A percentile compares a stretch with the other conserved stretches of the same genome.
These are phyloP conservation scores for Phytophthora fragariae DNA, from an alignment of 352 stramenopile species.

Conservation along the genomic window DNA sequence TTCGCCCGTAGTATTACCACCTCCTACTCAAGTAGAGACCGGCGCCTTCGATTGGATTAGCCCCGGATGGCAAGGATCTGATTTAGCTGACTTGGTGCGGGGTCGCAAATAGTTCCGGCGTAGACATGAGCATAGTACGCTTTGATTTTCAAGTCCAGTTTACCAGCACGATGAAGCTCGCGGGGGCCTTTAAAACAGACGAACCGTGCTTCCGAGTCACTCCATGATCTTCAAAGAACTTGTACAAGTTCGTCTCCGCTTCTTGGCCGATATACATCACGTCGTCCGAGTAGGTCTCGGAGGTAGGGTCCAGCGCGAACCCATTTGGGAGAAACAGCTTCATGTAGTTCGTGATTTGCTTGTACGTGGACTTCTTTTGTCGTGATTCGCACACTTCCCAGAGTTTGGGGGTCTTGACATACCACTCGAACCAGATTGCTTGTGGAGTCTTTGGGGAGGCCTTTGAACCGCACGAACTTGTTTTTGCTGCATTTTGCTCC, in stretches of 20 bases:
- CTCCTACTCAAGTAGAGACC: too few species aligned
- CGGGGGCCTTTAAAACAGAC: slow-evolving; percentile 6
- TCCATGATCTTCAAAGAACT: slow-evolving; percentile 7
- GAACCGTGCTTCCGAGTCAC: slow-evolving; percentile 16
- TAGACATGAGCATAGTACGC: not conserved
- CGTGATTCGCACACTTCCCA: slow-evolving; percentile 9
- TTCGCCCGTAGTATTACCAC: too few species aligned
- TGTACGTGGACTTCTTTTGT: slow-evolving; percentile 13
- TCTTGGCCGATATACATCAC: not conserved
- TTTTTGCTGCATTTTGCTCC: not conserved
- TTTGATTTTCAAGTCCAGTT: not conserved
- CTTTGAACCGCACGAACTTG: slow-evolving; percentile 1
- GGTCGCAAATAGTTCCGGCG: not conserved
- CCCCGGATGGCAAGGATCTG: too few species aligned
- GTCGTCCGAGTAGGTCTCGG: not conserved
- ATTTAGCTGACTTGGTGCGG: slow-evolving; percentile 1
- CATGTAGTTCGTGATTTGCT: slow-evolving; percentile 15
- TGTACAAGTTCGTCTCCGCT: slow-evolving; percentile 12
- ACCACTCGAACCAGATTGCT: slow-evolving; percentile 16
- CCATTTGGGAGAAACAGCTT: slow-evolving; percentile 21
- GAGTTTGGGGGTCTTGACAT: slow-evolving; percentile 8
- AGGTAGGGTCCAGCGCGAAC: slow-evolving; percentile 1
- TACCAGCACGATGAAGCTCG: slow-evolving; percentile 2
- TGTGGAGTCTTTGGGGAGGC: not conserved
- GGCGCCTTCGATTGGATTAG: too few species aligned